Base-by-base conservation (phyloP, 108 stramenopile genomes). In the Craspedostauros australis region DNA sequence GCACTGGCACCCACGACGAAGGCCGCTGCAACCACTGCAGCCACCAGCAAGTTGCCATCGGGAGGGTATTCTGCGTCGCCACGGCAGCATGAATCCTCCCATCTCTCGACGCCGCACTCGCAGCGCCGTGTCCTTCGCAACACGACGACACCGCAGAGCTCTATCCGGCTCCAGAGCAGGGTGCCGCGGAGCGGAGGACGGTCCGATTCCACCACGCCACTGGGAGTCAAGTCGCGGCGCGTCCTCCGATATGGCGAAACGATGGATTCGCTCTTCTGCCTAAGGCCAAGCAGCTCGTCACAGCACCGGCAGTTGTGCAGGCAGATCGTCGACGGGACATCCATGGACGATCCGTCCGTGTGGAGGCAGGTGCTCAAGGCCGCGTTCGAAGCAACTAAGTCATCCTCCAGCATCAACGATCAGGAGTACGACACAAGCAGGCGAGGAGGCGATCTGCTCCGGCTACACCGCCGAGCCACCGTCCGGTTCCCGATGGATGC, bases 191-290 rank as follows among this genome's bases (percentile, higher is more conserved):
- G n/a, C n/a, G n/a, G n/a, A n/a, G n/a, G n/a, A n/a, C n/a, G n/a
- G n/a, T n/a, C n/a, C n/a, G n/a, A n/a, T n/a, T 43, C 42, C 5
- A 14, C 42, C 14, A 11, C 7, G 14, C 42, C 7, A n/a, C 16
- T 5, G 14, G 7, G 19, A 40, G 27, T 11, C 38, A 39, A 45
- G 16, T 6, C 34, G 26, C 62, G 58, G 26, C 70, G 66, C n/a
- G 66, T 86, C 19, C 50, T 86, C 11, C 70, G 80, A n/a, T 75
- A 76, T 40, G 84, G 84, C 7, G 88, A 85, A 66, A 76, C 77
- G 31, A 45, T 78, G 5, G 79, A 81, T 24, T 66, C 76, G 0
- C 52, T 89, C 14, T 89, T 89, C 60, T 75, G 79, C 41, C 49
- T 80, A 6, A 36, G 55, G 23, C 15, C 50, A 16, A 39, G 50